These are phyloP conservation scores for Thyridium curvatum DNA, from an alignment of 2,329 filamentous ascomycete species.

Conservation along the genomic window DNA sequence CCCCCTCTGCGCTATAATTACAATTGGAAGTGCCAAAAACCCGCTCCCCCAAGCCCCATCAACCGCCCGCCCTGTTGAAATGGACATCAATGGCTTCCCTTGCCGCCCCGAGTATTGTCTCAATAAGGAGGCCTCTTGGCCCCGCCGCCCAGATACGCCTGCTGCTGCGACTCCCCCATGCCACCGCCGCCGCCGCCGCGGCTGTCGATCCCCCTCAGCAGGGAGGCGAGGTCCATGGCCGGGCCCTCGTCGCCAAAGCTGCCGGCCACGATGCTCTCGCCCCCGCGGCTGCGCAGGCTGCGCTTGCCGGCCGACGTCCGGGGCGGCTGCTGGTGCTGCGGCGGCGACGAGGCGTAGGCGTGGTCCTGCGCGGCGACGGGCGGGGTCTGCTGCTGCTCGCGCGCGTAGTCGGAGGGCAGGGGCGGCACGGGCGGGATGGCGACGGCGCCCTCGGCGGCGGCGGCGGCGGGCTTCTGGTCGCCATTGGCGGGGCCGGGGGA, in stretches of 20 bases:
- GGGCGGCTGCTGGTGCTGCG: constrained; percentile 5
- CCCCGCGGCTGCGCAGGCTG: constrained; percentile 34
- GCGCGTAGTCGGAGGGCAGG: constrained; percentile 29
- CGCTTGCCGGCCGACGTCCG: constrained; percentile 18
- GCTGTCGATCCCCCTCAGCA: constrained; percentile 45
- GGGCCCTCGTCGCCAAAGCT: constrained; percentile 25
- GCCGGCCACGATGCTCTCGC: constrained; percentile 22
- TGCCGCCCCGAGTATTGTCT: too few species aligned
- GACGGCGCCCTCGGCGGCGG: constrained; percentile 23
- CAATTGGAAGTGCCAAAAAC: too few species aligned
- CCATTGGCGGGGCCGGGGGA: background rate
- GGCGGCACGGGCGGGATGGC: constrained; percentile 51
- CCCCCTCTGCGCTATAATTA: too few species aligned
- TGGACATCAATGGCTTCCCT: too few species aligned
- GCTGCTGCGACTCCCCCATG: too few species aligned
- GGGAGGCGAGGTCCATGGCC: constrained; percentile 39
- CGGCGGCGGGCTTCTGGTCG: constrained; percentile 4
- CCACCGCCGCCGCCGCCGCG: constrained; percentile 30
- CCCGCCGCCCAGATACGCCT: too few species aligned
- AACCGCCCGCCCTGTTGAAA: too few species aligned
- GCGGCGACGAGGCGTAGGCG: constrained; percentile 2
- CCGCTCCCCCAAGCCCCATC: too few species aligned
- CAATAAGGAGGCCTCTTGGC: background rate
- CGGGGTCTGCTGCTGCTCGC: constrained; percentile 10
- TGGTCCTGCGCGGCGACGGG: constrained; percentile 4